phyloP scores from a whole-genome alignment of 2,329 filamentous ascomycete species.

The Fusarium sp. region DNA sequence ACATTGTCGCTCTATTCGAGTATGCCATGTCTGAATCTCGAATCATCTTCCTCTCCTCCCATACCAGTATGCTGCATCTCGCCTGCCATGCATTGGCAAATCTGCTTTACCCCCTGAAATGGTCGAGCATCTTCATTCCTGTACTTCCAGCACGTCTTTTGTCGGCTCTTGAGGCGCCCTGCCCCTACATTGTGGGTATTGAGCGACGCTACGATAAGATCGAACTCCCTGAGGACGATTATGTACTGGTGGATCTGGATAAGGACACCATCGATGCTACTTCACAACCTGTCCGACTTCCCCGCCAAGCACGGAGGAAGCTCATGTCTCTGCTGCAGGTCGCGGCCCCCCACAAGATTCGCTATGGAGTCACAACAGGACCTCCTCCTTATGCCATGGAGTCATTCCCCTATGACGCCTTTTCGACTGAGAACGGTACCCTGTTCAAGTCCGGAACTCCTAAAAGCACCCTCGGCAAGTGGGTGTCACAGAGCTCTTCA shows the following conservation, averaged over 20 bases:
- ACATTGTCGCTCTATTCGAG: constrained; percentile 93
- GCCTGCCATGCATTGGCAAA: constrained; percentile 89
- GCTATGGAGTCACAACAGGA: constrained; percentile 88
- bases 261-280: constrained; percentile 91
- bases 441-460: constrained; percentile 82
- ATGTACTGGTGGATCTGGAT: constrained; percentile 94
- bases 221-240: constrained; percentile 93
- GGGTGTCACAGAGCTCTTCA: constrained; percentile 90
- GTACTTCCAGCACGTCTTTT: constrained; percentile 89
- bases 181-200: constrained; percentile 96
- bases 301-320: constrained; percentile 91
- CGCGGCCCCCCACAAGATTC: constrained; percentile 89
- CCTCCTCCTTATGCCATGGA: constrained; percentile 95
- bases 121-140: constrained; percentile 95
- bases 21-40: constrained; percentile 93
- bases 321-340: constrained; percentile 89
- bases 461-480: constrained; percentile 83
- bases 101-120: constrained; percentile 90
- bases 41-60: constrained; percentile 95
- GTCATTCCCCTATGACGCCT: constrained; percentile 90
- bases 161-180: constrained; percentile 93
- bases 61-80: constrained; percentile 95
- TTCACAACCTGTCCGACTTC: constrained; percentile 81
- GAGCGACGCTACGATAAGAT: constrained; percentile 91
- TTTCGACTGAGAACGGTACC: constrained; percentile 86